phyloP scores from a whole-genome alignment of 1,139 yeast genomes.

The Pichia inconspicua region DNA sequence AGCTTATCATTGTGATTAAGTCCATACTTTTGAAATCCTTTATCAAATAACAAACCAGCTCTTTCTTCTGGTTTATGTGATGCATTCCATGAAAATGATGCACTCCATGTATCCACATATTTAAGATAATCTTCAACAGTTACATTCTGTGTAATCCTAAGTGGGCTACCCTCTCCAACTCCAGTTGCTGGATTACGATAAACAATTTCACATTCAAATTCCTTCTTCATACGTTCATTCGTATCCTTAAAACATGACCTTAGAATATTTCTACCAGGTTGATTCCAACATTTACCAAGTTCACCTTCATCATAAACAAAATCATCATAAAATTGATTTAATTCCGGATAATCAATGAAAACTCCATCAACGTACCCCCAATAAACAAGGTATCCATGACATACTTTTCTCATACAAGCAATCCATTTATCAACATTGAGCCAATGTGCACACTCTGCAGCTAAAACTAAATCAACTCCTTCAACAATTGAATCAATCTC shows the following conservation, averaged over 20 bases:
- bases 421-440: constrained; percentile 50
- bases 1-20: constrained; percentile 5
- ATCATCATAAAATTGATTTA: constrained; percentile 31
- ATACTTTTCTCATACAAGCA: constrained; percentile 38
- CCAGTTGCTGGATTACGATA: constrained; percentile 22
- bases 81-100: constrained; percentile 59
- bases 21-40: constrained; percentile 21
- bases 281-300: constrained; percentile 68
- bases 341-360: constrained; percentile 34
- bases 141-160: constrained; percentile 32
- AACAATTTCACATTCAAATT: constrained; percentile 18
- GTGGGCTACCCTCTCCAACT: not conserved
- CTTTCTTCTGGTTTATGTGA: constrained; percentile 26
- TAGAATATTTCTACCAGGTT: constrained; percentile 58
- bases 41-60: constrained; percentile 22
- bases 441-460: constrained; percentile 82
- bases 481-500: constrained; percentile 21
- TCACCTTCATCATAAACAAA: constrained; percentile 33
- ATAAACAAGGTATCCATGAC: constrained; percentile 55
- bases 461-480: constrained; percentile 50
- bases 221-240: constrained; percentile 19
- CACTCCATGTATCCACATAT: constrained; percentile 61
- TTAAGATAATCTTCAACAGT: constrained; percentile 38
- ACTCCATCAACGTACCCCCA: constrained; percentile 78
- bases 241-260: constrained; percentile 38